Base-by-base conservation (phyloP, 2,329 filamentous ascomycete genomes). In the Neonectria sp. region DNA sequence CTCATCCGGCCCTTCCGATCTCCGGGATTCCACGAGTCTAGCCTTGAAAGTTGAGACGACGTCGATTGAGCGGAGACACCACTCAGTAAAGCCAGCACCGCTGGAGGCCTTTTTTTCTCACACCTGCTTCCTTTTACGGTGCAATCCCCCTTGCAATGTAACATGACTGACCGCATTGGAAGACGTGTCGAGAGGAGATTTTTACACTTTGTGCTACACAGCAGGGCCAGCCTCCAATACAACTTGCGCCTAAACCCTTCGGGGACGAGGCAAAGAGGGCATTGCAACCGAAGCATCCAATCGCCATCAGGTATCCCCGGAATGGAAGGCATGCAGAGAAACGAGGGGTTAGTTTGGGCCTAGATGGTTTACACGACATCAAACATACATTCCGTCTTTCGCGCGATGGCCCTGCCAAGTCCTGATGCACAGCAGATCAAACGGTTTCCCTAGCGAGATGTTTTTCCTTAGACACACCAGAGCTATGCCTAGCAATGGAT, bases 1-100 rank as follows among this genome's bases (percentile, higher is more conserved):
- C n/a, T 17, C 29, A 40, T 40, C 63, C 58, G 63, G 46, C 15
- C 21, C 35, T 52, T 61, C 63, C 58, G 58, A 66, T 61, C 63
- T 65, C 35, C 11, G 37, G 37, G 24, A 13, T 35, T 43, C 7
- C 15, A 40, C 37, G 37, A 40, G 37, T 17, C 8, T n/a, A 40
- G 37, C 17, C 37, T 40, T 40, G 15, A n/a, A 40, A 40, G 37
- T 40, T 40, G 37, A 13, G 37, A n/a, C 15, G 37, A 40, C 37
- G 37, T 40, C 37, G 37, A 40, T 40, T 40, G 37, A 40, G 15
- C 37, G 15, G 15, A 17, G 37, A n/a, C 37, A 40, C 6, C 15
- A 8, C 13, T 40, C 15, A 4, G 37, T 6, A n/a, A 40, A 17
- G 15, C 8, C 15, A n/a, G 13, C 37, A n/a, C n/a, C 6, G 15